Evolutionary conservation across 495 filamentous ascomycete species (phyloP).

Genomic region (Podospora australis): DNA sequence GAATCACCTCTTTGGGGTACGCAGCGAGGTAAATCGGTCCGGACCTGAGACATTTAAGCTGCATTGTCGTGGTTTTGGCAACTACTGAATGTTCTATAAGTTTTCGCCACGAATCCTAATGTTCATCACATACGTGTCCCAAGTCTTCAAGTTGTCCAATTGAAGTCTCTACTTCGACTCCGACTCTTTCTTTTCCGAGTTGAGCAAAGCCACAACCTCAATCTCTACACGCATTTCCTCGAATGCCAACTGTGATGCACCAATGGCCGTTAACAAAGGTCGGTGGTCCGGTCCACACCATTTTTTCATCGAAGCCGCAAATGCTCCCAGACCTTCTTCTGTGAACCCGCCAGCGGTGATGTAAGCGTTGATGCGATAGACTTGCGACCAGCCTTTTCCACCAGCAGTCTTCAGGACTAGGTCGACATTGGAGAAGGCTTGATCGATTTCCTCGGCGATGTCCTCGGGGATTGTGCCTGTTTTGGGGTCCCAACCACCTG

Average conservation of each 20-base stretch:
- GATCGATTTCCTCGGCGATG: constrained; percentile 9
- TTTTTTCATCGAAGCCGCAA: constrained; percentile 4
- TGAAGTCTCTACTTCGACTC: no score
- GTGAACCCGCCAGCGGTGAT: neutral
- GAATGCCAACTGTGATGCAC: constrained; percentile 8
- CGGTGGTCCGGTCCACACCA: constrained; percentile 12
- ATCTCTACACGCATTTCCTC: constrained; percentile 15
- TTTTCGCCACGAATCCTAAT: no score
- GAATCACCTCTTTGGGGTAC: no score
- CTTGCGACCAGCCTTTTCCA: constrained; percentile 11
- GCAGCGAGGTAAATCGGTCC: no score
- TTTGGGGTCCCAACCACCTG: constrained; percentile 13
- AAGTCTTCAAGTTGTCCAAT: no score
- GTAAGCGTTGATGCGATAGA: constrained; percentile 9
- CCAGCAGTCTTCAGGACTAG: constrained; percentile 7
- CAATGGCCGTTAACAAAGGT: constrained; percentile 14
- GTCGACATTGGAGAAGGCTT: constrained; percentile 14
- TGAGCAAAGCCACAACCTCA: constrained; percentile 8
- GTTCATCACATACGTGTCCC: no score
- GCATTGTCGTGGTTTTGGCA: no score
- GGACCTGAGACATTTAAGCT: no score
- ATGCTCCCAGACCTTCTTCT: constrained; percentile 7
- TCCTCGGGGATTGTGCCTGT: constrained; percentile 5
- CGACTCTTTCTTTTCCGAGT: no score
- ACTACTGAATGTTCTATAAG: no score